Evolutionary conservation across 1,284 basidiomycete genomes (phyloP), one percentile per base, ranked within the genome.

Genomic region (Somion occarium): DNA sequence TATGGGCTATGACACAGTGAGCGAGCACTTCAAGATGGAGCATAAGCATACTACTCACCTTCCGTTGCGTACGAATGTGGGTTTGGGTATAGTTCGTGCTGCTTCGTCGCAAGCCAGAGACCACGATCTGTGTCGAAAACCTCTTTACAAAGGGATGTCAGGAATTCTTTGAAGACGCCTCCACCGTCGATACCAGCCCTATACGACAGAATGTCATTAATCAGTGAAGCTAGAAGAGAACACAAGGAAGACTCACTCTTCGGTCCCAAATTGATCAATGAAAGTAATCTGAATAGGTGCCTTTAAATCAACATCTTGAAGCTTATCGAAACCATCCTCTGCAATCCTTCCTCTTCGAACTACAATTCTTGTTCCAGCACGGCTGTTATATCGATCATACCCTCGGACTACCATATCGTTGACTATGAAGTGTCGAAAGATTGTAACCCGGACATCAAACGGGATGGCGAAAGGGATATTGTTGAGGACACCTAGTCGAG

Each of bases 391-490:
- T 46, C 49, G 49, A 49, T 59, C 58, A 15, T 54, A 49, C 5
- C 64, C 64, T 37, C 59, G 51, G 7, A 34, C 55, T 27, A 41
- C 52, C 47, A 63, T 73, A 62, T 93, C 88, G 54, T 79, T 83
- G 57, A 73, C 62, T 45, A 97, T 80, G 63, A 96, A 97, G 50
- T 82, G 74, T 24, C 92, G 78, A 70, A 98, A 98, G 44, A 98
- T 93, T 42, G 85, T 78, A 5, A 98, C 90, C 19, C 96, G 85
- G 0, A 86, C 83, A 53, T 91, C 86, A 69, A 99, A 99, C 0
- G 95, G 96, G 52, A 99, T 91, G 12, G 93, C 85, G 72, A 99
- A 98, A 0, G 96, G 97, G 48, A 98, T 91, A 66, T 98, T 95
- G 73, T 98, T 93, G 48, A 99, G 80, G 24, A 98, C 79, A 2